A percentile compares a stretch with the other conserved stretches of the same genome.
Conservation (phyloP, 2,329 filamentous ascomycete species). For the Aureobasidium musti region DNA sequence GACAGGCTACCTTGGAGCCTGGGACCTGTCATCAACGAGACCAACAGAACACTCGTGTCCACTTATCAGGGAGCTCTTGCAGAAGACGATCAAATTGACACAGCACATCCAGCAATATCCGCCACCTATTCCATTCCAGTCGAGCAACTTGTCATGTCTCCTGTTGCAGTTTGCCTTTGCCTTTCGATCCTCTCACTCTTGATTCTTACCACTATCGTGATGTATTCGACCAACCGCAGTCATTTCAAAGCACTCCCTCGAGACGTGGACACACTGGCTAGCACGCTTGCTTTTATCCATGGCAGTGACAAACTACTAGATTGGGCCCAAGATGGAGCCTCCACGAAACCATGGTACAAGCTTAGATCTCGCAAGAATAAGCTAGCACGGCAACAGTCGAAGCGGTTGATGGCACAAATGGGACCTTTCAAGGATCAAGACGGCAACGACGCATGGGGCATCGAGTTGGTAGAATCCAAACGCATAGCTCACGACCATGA, state of each 20-base stretch:
- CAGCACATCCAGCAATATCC: not conserved
- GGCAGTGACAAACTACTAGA: not conserved
- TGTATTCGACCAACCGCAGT: not conserved
- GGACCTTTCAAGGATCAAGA: not conserved
- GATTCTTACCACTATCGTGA: not conserved
- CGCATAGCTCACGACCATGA: too few species aligned
- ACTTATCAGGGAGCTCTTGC: too few species aligned
- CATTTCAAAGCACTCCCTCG: not conserved
- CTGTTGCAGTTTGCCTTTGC: not conserved
- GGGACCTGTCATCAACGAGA: too few species aligned
- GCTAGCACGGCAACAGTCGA: too few species aligned
- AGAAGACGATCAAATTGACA: too few species aligned
- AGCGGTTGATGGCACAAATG: too few species aligned
- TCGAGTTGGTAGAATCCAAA: not conserved
- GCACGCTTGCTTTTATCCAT: not conserved
- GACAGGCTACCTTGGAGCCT: too few species aligned
- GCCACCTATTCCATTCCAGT: not conserved
- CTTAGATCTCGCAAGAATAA: too few species aligned
- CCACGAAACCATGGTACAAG: not conserved
- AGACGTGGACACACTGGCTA: constrained; percentile 1
- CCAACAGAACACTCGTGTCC: too few species aligned
- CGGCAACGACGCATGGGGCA: not conserved
- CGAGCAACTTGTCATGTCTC: constrained; percentile 10
- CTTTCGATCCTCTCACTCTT: not conserved
- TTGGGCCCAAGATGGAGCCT: not conserved